phyloP scores from a whole-genome alignment of 129 eudicot species.

The Tanacetum coccineum region DNA sequence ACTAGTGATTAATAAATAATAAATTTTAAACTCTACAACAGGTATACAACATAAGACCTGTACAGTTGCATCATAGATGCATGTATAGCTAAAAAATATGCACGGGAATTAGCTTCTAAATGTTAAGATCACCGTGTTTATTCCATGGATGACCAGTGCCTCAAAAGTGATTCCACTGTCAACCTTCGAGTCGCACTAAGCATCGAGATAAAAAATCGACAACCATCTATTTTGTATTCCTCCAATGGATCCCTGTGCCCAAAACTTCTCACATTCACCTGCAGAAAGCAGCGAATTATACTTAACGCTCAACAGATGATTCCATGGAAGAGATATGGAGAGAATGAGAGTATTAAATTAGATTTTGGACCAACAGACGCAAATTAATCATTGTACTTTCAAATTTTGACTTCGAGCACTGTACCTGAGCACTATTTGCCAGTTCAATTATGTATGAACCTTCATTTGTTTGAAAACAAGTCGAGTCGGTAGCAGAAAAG shows the following conservation, averaged over 20 bases:
- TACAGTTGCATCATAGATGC: slow-evolving; percentile 17
- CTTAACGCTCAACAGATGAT: not conserved
- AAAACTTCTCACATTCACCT: slow-evolving; percentile 96
- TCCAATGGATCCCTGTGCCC: slow-evolving; percentile 96
- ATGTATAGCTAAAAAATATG: slow-evolving; percentile 11
- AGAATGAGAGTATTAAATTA: not conserved
- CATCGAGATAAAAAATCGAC: slow-evolving; percentile 93
- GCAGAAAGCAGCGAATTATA: slow-evolving; percentile 5
- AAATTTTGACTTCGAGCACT: too few relatives aligned
- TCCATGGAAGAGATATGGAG: not conserved
- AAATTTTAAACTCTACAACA: slow-evolving; percentile 5
- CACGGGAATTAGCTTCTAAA: not conserved
- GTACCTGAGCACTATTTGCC: too few relatives aligned
- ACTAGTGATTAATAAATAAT: not conserved
- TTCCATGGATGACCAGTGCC: slow-evolving; percentile 86
- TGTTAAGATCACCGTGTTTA: slow-evolving; percentile 22
- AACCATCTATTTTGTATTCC: slow-evolving; percentile 98
- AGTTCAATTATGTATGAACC: too few relatives aligned
- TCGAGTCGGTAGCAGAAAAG: too few relatives aligned
- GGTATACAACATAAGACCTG: slow-evolving; percentile 17
- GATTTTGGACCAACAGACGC: not conserved
- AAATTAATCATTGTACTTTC: not conserved
- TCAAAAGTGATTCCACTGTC: slow-evolving; percentile 78
- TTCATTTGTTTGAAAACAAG: too few relatives aligned
- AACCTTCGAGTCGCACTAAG: slow-evolving; percentile 80